A percentile compares a stretch with the other conserved stretches of the same genome.
Evolutionary conservation across 2,329 filamentous ascomycete species (phyloP).

Genomic region (Leptosphaerulina australis): DNA sequence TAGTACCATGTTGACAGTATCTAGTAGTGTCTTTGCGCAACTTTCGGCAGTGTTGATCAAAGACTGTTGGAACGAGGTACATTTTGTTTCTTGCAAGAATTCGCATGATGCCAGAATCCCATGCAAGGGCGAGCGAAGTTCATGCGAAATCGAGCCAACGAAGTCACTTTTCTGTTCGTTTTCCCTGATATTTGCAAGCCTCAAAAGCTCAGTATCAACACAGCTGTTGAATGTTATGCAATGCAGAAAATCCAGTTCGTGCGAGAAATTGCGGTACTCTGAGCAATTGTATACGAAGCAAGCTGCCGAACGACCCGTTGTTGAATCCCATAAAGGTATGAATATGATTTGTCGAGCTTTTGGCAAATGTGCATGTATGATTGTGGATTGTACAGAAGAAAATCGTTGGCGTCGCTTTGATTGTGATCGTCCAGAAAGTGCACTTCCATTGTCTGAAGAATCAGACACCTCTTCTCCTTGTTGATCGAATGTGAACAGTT

Average conservation of each 20-base stretch:
- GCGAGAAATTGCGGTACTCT: constrained; percentile 29
- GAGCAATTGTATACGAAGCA: constrained; percentile 36
- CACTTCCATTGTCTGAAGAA: constrained; percentile 1
- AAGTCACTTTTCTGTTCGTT: constrained; percentile 56
- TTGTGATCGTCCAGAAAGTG: not conserved
- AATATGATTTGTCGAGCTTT: constrained; percentile 20
- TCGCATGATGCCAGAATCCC: constrained; percentile 52
- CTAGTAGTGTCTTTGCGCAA: constrained; percentile 57
- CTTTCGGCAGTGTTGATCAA: constrained; percentile 55
- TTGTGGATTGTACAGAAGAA: constrained; percentile 43
- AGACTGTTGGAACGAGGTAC: constrained; percentile 47
- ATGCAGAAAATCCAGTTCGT: constrained; percentile 12
- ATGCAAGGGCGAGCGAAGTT: constrained; percentile 54
- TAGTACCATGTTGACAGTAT: constrained; percentile 42
- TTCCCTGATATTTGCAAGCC: constrained; percentile 44
- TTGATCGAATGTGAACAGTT: constrained; percentile 17
- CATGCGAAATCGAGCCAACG: constrained; percentile 58
- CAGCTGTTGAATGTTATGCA: constrained; percentile 16
- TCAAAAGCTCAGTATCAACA: constrained; percentile 51
- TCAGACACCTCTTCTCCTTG: constrained; percentile 12
- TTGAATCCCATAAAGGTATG: constrained; percentile 36
- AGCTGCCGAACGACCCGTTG: constrained; percentile 22
- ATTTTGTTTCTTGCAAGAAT: constrained; percentile 51
- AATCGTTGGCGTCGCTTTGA: not conserved
- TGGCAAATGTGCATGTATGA: constrained; percentile 8